Base-by-base conservation (phyloP, 2,329 filamentous ascomycete species). In the Coleophoma cylindrospora region DNA sequence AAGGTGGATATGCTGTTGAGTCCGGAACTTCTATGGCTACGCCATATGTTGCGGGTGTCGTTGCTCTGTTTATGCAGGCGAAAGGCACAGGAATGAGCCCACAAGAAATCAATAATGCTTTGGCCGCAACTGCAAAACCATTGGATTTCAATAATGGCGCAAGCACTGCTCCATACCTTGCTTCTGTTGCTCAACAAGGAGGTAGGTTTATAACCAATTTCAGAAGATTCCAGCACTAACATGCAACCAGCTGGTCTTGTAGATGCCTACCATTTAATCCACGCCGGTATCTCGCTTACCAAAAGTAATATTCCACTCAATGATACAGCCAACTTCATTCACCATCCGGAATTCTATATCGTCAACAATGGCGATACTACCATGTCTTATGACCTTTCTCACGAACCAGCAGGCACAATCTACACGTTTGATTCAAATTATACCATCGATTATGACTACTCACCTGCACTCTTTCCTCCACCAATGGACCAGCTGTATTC, bases 11-110 rank as follows among this genome's bases (percentile, higher is more conserved):
- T n/a, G 59, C 61, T 6, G 62, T 66, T 33, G 59, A 66, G 19
- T 60, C 59, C 9, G 65, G 64, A 2, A 67, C 65, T 2, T 65
- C 63, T 11, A 67, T 68, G 65, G 61, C 65, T 3, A 61, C 63
- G 0, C 65, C 65, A 0, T 65, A 59, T 43, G 50, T 62, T 3
- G 55, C 61, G 12, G 64, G 37, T 14, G 37, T 40, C 15, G 37
- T 40, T 9, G 37, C 37, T 19, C 37, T 40, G 3, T 40, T 15
- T 3, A 40, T 40, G n/a, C 37, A 40, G 13, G n/a, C 37, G 8
- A 40, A 40, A n/a, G 37, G 13, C n/a, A 15, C 15, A n/a, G 14
- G 22, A 19, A 2, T 22, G 8, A 2, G 15, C 21, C 40, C 40
- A 21, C 15, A 21, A 11, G 40, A 19, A 21, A 19, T 43, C 14